Percentiles rank a stretch among this genome's conserved stretches.
Conservation (phyloP, 345 rosid genomes). For the Syzygium jambos region DNA sequence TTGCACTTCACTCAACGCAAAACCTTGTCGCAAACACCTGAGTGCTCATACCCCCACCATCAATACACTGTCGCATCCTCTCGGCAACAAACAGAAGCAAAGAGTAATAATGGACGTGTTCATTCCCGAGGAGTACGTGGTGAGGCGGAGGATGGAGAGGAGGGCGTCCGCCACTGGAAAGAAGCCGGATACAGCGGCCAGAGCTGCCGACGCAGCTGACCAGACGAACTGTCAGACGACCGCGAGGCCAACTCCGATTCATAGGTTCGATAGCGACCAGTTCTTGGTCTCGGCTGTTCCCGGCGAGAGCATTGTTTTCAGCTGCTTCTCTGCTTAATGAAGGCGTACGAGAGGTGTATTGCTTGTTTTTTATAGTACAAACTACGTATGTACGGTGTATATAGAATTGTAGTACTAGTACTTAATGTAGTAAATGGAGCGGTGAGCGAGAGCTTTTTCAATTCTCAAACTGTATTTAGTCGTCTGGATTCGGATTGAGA, state of each 20-base stretch:
- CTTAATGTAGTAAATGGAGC: not conserved
- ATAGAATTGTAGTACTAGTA: not conserved
- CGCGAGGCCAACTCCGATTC: not conserved
- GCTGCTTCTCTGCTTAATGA: constrained; percentile 3
- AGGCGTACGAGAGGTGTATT: not conserved
- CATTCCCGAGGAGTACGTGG: constrained; percentile 64
- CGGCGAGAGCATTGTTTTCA: not conserved
- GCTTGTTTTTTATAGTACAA: not conserved
- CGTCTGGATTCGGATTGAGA: too few species aligned
- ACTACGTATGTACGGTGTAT: not conserved
- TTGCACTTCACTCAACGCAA: not conserved
- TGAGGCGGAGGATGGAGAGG: constrained; percentile 43
- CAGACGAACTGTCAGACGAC: not conserved
- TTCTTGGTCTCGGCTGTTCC: not conserved
- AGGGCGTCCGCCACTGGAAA: constrained; percentile 24
- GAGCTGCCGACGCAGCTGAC: not conserved
- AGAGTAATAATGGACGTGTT: constrained; percentile 41
- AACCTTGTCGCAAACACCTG: not conserved
- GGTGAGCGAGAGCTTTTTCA: not conserved
- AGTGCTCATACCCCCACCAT: not conserved
- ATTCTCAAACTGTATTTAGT: too few species aligned
- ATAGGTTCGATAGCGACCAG: not conserved
- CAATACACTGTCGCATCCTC: not conserved
- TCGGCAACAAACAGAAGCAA: not conserved
- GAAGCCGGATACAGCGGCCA: not conserved